phyloP scores from a whole-genome alignment of 257 asterid species.

The Orobanche coerulescens region DNA sequence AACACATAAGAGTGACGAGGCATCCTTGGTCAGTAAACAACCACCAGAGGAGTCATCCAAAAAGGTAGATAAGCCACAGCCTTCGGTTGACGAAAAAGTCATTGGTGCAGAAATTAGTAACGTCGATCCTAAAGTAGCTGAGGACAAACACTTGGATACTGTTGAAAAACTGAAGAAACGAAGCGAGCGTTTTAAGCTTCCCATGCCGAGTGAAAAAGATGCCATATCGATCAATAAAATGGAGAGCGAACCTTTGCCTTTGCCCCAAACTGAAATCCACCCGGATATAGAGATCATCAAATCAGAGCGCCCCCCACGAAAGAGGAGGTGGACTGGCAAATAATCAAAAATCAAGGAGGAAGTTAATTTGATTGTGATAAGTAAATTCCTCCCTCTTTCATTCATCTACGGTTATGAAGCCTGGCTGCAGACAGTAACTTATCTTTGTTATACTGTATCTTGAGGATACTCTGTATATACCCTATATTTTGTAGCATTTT shows the following conservation, averaged over 20 bases:
- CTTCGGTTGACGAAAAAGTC: constrained; percentile 35
- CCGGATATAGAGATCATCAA: no score
- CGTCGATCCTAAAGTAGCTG: no score
- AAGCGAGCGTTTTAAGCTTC: constrained; percentile 90
- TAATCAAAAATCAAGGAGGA: no score
- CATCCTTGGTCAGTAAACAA: constrained; percentile 23
- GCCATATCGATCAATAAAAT: constrained; percentile 36
- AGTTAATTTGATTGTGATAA: no score
- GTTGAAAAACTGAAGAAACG: no score
- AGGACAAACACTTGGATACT: no score
- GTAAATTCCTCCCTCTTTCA: constrained; percentile 36
- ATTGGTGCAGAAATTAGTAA: constrained; percentile 32
- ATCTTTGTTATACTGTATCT: constrained; percentile 11
- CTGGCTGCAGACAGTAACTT: background rate
- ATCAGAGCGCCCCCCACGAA: no score
- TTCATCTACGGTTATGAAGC: background rate
- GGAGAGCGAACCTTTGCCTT: no score
- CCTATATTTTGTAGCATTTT: constrained; percentile 15
- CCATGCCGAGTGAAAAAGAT: constrained; percentile 82
- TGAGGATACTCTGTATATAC: constrained; percentile 23
- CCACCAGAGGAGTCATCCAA: constrained; percentile 38
- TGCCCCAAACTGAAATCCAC: no score
- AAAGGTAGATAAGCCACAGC: constrained; percentile 41
- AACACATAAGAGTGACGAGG: constrained; percentile 21
- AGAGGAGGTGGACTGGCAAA: no score